Conservation (phyloP, 2,329 filamentous ascomycete species). For the Trichophyton simii region DNA sequence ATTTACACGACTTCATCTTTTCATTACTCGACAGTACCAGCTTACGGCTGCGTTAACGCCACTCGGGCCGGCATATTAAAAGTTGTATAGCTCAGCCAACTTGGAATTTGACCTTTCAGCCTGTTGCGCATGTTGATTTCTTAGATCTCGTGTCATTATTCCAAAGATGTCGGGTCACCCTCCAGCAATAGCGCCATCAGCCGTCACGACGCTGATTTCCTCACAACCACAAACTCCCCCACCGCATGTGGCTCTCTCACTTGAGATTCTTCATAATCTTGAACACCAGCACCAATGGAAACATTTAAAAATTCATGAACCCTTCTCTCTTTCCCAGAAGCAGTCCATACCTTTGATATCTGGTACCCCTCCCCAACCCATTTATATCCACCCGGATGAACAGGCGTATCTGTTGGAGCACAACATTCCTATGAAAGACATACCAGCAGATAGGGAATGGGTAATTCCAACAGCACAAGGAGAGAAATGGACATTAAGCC, state of each 20-base stretch:
- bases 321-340: conserved; percentile 17
- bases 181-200: conserved; percentile 19
- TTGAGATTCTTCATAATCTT: conserved; percentile 52
- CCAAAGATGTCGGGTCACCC: neutral
- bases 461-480: conserved; percentile 46
- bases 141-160: neutral
- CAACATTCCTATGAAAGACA: conserved; percentile 35
- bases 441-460: conserved; percentile 44
- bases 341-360: conserved; percentile 43
- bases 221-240: conserved; percentile 16
- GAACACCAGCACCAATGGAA: conserved; percentile 52
- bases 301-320: conserved; percentile 40
- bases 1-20: neutral
- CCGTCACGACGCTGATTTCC: conserved; percentile 31
- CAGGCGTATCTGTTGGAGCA: conserved; percentile 47
- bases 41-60: neutral
- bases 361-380: conserved; percentile 46
- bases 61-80: neutral
- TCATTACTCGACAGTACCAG: neutral
- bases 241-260: conserved; percentile 36
- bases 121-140: neutral
- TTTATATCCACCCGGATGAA: conserved; percentile 54
- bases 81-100: neutral
- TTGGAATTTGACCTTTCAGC: neutral
- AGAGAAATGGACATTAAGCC: conserved; percentile 47